Base-by-base conservation (phyloP, 116 monocot genomes). In the Zostera marina region DNA sequence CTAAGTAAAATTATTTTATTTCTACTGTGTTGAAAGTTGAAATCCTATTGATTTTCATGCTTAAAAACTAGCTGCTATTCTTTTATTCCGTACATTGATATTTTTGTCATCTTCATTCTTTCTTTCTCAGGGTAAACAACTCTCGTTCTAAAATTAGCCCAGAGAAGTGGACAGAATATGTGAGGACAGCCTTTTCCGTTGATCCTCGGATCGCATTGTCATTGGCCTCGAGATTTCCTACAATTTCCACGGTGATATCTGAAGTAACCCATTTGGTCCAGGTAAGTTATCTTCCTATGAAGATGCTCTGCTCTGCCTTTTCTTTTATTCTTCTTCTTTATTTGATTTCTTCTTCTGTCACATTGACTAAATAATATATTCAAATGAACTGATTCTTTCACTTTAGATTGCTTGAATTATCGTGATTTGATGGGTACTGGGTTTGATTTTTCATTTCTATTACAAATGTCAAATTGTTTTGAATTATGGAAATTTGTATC, bases 111-210 rank as follows among this genome's bases (percentile, higher is more conserved):
- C 25, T 47, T 56, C n/a, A 44, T 72, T 40, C 24, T 22, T 16
- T 32, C 39, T 22, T 60, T 15, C 69, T 16, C 79, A 88, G 88
- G 64, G 88, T 82, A 51, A 85, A 22, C 39, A 68, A 64, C 52
- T 90, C 77, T 58, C 82, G 85, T 49, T 56, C 72, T 57, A 98
- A 98, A 77, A 71, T 86, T 53, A 69, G 81, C 57, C 68, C 90
- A 54, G 98, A 98, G 52, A 98, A 83, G 69, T 98, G 98, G 98
- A 55, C 70, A 53, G 98, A 98, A 44, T 81, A 86, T 83, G 83
- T 58, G 5, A 82, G 70, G 71, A 90, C 81, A 72, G 90, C 98
- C 56, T 98, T 98, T 81, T 56, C 78, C 76, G 91, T 98, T 56
- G 90, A 98, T 79, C 90, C 90, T 73, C 74, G 80, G 41, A 86